Base-by-base conservation (phyloP, 2,329 filamentous ascomycete species). In the Aspergillus ochraceoroseus region DNA sequence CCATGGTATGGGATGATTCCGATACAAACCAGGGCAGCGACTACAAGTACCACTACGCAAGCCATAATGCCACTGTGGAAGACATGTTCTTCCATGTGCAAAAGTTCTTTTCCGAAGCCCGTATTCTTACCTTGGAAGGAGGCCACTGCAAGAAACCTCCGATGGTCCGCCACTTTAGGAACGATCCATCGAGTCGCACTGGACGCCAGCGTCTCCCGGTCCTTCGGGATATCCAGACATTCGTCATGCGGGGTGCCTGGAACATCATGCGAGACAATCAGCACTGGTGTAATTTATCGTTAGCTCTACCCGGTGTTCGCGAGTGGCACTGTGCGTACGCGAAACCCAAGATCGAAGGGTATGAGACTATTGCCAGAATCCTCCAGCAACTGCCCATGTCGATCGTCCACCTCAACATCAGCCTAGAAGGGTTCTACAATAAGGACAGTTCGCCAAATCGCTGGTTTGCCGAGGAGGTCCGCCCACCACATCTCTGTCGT, bases 221-320 rank as follows among this genome's bases (percentile, higher is more conserved):
- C 13, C 66, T 84, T 2, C 60, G 68, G 2, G 75, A 76, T 2
- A 74, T 87, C 20, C 74, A 74, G 38, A 85, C 82, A 0, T 71
- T 87, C 13, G 76, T 87, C 29, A 82, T 83, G 62, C 80, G 83
- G 53, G 83, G 83, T 5, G 82, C 86, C 51, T 88, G 83, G 83
- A 87, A 87, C 55, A 71, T 87, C 18, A 82, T 86, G 61, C 72
- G 83, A 32, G 70, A 74, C 11, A 67, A 76, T 29, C 65, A 70
- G 12, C 82, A 87, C 59, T 87, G 84, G 63, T 64, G 71, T 41
- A 72, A 70, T 36, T 73, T 88, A 34, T 70, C 78, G 13, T 61
- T 66, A 8, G 82, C 82, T 4, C 59, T 87, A 29, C 84, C 84
- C 1, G 80, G 77, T 46, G 64, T 87, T 11, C 66, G 61, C n/a